phyloP scores from a whole-genome alignment of 441 rosid genomes.

The Brassica balearica region DNA sequence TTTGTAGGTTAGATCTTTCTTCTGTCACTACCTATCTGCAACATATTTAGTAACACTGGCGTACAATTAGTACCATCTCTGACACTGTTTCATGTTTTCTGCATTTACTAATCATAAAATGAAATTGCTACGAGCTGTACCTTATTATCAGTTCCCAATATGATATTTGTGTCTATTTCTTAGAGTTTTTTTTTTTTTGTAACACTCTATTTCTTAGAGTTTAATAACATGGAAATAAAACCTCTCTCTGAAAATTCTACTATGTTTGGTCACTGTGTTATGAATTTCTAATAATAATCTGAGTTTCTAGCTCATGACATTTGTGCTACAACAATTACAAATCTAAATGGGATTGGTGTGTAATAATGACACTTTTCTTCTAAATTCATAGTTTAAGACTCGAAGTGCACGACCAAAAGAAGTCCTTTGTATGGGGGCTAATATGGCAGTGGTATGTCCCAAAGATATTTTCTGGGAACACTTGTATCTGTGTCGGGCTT shows the following conservation, averaged over 20 bases:
- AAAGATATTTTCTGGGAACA: constrained; percentile 7
- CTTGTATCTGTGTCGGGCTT: constrained; percentile 6
- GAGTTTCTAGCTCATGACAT: not conserved
- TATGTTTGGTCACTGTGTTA: not conserved
- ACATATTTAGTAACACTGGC: constrained; percentile 11
- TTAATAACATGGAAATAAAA: not conserved
- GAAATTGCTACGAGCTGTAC: not conserved
- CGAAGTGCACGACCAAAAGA: constrained; percentile 27
- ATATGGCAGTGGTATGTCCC: constrained; percentile 26
- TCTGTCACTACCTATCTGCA: not conserved
- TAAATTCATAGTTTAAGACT: not conserved
- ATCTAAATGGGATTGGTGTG: not conserved
- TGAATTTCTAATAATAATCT: not conserved
- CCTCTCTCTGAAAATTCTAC: not conserved
- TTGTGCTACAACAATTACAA: not conserved
- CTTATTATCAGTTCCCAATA: not conserved
- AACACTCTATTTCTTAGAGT: too few relatives aligned
- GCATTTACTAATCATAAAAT: not conserved
- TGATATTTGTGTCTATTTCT: not conserved
- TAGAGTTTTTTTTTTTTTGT: too few relatives aligned
- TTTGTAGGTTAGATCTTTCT: not conserved
- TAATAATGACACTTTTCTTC: not conserved
- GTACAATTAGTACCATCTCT: not conserved
- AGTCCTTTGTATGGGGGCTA: constrained; percentile 16
- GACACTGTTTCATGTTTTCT: not conserved